Conservation (phyloP, 2,329 filamentous ascomycete genomes). For the Basipetospora chlamydospora region DNA sequence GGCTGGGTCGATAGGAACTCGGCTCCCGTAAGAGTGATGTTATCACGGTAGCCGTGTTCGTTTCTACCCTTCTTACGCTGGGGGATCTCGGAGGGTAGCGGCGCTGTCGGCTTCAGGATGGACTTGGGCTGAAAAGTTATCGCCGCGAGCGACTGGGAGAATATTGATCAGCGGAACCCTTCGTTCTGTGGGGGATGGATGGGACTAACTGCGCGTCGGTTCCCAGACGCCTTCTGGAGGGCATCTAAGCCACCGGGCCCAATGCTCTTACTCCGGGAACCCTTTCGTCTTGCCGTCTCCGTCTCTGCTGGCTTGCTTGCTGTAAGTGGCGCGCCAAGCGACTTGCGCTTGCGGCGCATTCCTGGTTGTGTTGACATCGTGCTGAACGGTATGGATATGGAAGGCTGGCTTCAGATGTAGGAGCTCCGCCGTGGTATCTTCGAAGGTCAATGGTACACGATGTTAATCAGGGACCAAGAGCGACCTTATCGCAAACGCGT, state of each 20-base stretch:
- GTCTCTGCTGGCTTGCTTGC: slow-evolving; percentile 46
- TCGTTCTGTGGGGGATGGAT: too few species aligned
- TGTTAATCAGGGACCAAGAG: background rate
- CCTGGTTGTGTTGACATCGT: slow-evolving; percentile 37
- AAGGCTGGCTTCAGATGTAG: too few species aligned
- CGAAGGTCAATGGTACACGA: too few species aligned
- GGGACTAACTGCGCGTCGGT: slow-evolving; percentile 58
- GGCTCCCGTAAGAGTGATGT: slow-evolving; percentile 16
- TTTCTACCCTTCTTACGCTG: too few species aligned
- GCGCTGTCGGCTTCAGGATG: slow-evolving; percentile 69
- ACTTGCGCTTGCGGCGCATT: slow-evolving; percentile 51
- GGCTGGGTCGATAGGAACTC: slow-evolving; percentile 23
- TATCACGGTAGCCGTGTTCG: slow-evolving; percentile 4
- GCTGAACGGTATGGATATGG: too few species aligned
- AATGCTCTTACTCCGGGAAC: slow-evolving; percentile 88
- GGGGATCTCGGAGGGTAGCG: slow-evolving; percentile 45
- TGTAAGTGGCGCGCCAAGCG: slow-evolving; percentile 43
- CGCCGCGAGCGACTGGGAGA: slow-evolving; percentile 40
- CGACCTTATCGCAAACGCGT: background rate
- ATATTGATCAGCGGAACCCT: too few species aligned
- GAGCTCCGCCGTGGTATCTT: too few species aligned
- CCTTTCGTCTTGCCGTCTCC: slow-evolving; percentile 61
- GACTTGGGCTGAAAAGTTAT: slow-evolving; percentile 44
- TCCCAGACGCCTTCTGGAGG: slow-evolving; percentile 59
- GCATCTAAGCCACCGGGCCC: slow-evolving; percentile 82